phyloP scores from a whole-genome alignment of 441 rosid genomes.

The Oxalis stricta region DNA sequence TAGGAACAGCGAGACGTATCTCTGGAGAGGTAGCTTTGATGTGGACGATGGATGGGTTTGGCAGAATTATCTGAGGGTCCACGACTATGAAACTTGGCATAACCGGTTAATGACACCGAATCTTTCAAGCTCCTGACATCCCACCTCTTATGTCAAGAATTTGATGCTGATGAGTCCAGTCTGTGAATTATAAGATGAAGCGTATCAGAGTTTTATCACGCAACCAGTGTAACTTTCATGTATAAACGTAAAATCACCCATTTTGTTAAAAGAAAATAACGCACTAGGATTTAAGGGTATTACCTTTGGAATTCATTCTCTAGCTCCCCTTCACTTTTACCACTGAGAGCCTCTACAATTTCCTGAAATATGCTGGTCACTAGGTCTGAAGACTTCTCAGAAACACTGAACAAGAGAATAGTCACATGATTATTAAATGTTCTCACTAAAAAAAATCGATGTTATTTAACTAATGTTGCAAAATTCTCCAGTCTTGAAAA shows the following conservation, averaged over 20 bases:
- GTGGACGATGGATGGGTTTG: slow-evolving; percentile 24
- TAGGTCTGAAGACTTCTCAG: slow-evolving; percentile 23
- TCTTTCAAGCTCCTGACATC: slow-evolving; percentile 66
- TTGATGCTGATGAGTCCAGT: slow-evolving; percentile 48
- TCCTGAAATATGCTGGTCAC: slow-evolving; percentile 26
- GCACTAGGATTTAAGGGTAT: slow-evolving; percentile 1
- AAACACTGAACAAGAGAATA: no score
- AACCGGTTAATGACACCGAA: slow-evolving; percentile 71
- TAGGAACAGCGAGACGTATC: slow-evolving; percentile 56
- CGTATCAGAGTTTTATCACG: no score
- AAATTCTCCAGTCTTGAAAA: no score
- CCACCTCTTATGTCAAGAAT: slow-evolving; percentile 52
- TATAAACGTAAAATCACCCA: no score
- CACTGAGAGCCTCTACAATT: slow-evolving; percentile 41
- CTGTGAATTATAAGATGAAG: slow-evolving; percentile 29
- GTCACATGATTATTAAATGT: no score
- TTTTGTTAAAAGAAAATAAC: no score
- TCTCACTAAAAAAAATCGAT: no score
- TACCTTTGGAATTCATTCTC: slow-evolving; percentile 53
- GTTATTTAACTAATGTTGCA: no score
- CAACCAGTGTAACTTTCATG: no score
- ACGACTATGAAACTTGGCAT: slow-evolving; percentile 66
- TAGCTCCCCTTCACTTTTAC: slow-evolving; percentile 42
- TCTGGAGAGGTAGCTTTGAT: no score
- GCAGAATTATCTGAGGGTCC: slow-evolving; percentile 30